Evolutionary conservation across 2,329 filamentous ascomycete genomes (phyloP).

Genomic region (Aspergillus novofumigatus): DNA sequence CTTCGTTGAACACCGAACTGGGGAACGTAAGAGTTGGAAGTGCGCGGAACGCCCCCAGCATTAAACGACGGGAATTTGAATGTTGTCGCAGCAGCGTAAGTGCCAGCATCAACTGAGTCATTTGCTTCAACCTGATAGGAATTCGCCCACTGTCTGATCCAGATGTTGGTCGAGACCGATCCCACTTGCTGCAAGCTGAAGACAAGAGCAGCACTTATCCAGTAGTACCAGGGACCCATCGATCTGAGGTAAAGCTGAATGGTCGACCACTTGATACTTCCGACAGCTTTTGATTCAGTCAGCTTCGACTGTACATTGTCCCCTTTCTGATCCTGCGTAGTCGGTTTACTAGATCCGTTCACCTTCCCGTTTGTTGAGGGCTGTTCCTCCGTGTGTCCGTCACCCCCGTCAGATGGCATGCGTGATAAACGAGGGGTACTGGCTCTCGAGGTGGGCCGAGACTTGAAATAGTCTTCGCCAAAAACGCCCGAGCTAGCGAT

Average conservation of each 20-base stretch:
- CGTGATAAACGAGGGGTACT: slow-evolving; percentile 73
- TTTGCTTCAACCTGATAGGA: slow-evolving; percentile 61
- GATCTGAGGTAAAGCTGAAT: slow-evolving; percentile 78
- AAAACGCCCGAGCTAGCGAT: slow-evolving; percentile 84
- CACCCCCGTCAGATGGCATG: slow-evolving; percentile 69
- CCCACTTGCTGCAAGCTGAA: slow-evolving; percentile 81
- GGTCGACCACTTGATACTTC: slow-evolving; percentile 82
- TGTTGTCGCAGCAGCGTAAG: slow-evolving; percentile 38
- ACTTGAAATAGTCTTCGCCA: slow-evolving; percentile 78
- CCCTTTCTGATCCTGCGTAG: slow-evolving; percentile 38
- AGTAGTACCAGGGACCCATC: slow-evolving; percentile 98
- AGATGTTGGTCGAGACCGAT: slow-evolving; percentile 83
- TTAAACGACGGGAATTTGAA: slow-evolving; percentile 37
- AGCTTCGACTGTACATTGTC: slow-evolving; percentile 46
- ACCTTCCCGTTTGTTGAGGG: slow-evolving; percentile 47
- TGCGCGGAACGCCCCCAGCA: slow-evolving; percentile 32
- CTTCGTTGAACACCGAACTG: slow-evolving; percentile 23
- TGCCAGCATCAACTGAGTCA: slow-evolving; percentile 29
- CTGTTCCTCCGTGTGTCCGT: slow-evolving; percentile 54
- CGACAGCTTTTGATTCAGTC: slow-evolving; percentile 74
- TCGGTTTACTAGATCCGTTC: slow-evolving; percentile 38
- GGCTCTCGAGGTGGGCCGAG: slow-evolving; percentile 63
- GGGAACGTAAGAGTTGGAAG: slow-evolving; percentile 26
- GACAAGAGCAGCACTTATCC: slow-evolving; percentile 68
- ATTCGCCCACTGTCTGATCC: slow-evolving; percentile 95